Evolutionary conservation across 164 flowering plant genomes (phyloP).

Genomic region (Warburgia ugandensis): DNA sequence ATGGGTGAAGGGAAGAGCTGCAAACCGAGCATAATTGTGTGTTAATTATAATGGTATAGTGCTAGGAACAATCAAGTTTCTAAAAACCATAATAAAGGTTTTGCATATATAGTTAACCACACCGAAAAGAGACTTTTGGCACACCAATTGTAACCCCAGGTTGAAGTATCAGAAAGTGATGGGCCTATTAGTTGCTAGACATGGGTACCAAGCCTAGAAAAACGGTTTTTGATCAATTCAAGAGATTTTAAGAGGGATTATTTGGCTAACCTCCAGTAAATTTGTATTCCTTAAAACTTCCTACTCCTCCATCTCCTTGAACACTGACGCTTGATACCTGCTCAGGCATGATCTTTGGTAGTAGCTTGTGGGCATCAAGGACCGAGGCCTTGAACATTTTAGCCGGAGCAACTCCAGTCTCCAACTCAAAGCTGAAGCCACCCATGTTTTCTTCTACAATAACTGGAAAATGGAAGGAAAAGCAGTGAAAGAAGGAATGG

Average conservation of each 20-base stretch:
- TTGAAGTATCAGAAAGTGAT: background rate
- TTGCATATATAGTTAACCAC: background rate
- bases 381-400: background rate
- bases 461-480: no score
- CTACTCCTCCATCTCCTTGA: background rate
- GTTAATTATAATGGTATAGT: background rate
- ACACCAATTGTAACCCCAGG: background rate
- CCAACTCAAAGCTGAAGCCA: background rate
- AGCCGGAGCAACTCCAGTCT: background rate
- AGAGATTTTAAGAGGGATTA: background rate
- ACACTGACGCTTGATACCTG: background rate
- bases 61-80: background rate
- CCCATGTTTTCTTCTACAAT: no score
- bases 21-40: background rate
- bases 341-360: background rate
- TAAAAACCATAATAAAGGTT: background rate
- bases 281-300: background rate
- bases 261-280: background rate
- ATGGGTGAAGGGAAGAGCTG: background rate
- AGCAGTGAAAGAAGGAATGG: no score
- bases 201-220: no score
- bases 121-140: background rate
- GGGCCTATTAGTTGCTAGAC: no score
- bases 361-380: background rate
- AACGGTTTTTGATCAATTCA: no score